Conservation (phyloP, 2,329 filamentous ascomycete species). For the Trichoderma sp. region DNA sequence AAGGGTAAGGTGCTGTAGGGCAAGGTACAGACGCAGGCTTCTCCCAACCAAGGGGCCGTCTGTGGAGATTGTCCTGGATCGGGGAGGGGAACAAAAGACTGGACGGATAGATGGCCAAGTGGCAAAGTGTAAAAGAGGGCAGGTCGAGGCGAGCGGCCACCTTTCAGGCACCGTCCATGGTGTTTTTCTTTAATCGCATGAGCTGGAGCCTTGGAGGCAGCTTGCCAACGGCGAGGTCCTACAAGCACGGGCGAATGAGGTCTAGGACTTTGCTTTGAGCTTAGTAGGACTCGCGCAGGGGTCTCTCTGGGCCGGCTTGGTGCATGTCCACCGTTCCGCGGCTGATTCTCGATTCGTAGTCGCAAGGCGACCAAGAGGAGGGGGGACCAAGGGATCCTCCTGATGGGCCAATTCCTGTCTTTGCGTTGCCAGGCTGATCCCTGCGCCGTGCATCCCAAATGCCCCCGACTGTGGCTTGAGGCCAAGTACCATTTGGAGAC, state of each 20-base stretch:
- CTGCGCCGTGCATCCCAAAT: conserved; percentile 12
- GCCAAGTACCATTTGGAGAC: background rate
- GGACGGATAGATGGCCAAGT: background rate
- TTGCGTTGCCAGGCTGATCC: conserved; percentile 14
- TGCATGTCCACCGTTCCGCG: conserved; percentile 16
- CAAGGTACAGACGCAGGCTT: background rate
- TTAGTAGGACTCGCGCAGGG: conserved; percentile 28
- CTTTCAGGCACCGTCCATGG: conserved; percentile 22
- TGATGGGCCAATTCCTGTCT: conserved; percentile 5
- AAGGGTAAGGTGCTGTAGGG: background rate
- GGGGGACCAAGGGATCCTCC: conserved; percentile 3
- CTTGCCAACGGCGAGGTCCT: conserved; percentile 24
- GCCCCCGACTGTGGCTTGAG: conserved; percentile 14
- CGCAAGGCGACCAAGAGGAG: conserved; percentile 8
- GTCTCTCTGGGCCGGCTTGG: conserved; percentile 9
- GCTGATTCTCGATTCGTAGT: conserved; percentile 11
- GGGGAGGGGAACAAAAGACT: background rate
- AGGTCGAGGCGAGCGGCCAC: background rate
- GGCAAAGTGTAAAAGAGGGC: conserved; percentile 6
- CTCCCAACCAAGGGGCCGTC: background rate
- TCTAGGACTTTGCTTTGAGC: conserved; percentile 31
- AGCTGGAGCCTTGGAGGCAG: conserved; percentile 27
- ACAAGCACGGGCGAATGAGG: conserved; percentile 27
- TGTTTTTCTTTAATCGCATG: conserved; percentile 26
- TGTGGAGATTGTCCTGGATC: background rate